Conservation (phyloP, 2,329 filamentous ascomycete species). For the Aspergillus costaricaensis region DNA sequence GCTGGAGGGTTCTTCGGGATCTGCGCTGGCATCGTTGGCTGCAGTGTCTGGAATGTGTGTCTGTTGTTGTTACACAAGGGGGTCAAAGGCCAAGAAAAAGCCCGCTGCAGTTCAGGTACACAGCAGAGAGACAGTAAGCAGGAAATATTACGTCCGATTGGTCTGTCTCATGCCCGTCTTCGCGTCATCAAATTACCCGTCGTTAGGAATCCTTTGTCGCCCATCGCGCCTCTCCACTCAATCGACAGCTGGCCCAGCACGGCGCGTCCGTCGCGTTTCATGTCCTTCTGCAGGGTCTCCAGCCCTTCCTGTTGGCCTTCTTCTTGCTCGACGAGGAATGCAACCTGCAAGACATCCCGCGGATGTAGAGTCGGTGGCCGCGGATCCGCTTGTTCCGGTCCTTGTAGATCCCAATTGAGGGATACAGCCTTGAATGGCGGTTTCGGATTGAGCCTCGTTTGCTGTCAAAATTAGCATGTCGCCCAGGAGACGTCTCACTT, state of each 20-base stretch:
- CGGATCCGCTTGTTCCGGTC: conserved; percentile 30
- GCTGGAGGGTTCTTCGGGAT: background rate
- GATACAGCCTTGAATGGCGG: conserved; percentile 56
- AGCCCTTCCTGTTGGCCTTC: conserved; percentile 47
- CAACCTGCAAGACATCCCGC: conserved; percentile 66
- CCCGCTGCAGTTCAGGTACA: conserved; percentile 7
- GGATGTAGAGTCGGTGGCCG: conserved; percentile 56
- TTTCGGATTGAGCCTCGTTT: conserved; percentile 53
- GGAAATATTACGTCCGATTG: background rate
- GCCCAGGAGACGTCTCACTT: background rate
- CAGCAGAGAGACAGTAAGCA: background rate
- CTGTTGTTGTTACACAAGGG: background rate
- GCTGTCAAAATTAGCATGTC: conserved; percentile 31
- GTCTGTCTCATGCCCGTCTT: conserved; percentile 35
- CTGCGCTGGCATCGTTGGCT: background rate
- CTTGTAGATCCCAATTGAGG: conserved; percentile 57
- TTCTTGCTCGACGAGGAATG: conserved; percentile 62
- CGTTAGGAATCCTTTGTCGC: conserved; percentile 80
- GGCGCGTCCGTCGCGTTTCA: conserved; percentile 55
- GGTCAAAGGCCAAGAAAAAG: background rate
- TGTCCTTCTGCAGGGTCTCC: conserved; percentile 54
- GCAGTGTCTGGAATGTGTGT: conserved; percentile 2
- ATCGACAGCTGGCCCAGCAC: conserved; percentile 80
- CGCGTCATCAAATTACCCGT: conserved; percentile 72
- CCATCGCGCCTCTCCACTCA: conserved; percentile 87